phyloP scores from a whole-genome alignment of 129 eudicot species.

The Helianthus annuus region DNA sequence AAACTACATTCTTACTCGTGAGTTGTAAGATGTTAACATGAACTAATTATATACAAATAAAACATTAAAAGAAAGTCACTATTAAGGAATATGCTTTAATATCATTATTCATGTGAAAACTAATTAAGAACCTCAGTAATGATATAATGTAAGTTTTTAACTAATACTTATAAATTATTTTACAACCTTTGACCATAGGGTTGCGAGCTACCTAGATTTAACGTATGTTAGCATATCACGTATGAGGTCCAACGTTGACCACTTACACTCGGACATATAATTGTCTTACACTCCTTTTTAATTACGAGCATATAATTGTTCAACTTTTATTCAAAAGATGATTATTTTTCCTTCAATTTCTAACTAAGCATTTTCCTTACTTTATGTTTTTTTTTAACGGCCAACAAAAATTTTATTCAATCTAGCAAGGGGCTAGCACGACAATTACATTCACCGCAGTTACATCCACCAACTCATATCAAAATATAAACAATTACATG shows the following conservation, averaged over 20 bases:
- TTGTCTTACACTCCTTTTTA: constrained; percentile 29
- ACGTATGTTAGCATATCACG: neutral
- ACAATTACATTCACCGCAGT: too few species aligned
- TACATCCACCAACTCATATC: too few species aligned
- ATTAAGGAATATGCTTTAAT: neutral
- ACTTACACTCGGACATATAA: constrained; percentile 28
- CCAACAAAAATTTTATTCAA: too few species aligned
- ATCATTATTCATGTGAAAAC: neutral
- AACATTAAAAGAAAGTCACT: neutral
- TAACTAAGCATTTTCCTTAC: too few species aligned
- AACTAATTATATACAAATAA: neutral
- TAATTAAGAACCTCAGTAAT: neutral
- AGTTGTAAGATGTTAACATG: too few species aligned
- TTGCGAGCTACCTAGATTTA: constrained; percentile 19
- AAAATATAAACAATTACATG: too few species aligned
- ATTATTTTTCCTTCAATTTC: too few species aligned
- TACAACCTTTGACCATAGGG: constrained; percentile 12
- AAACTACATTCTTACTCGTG: too few species aligned
- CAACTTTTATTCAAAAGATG: constrained; percentile 7
- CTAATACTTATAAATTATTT: neutral
- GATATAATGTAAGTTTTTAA: neutral
- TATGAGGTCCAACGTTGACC: constrained; percentile 28
- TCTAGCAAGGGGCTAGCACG: too few species aligned
- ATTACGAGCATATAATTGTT: constrained; percentile 18
- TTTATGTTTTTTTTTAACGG: too few species aligned